Evolutionary conservation across 345 rosid species (phyloP), one percentile per base, ranked within the genome.

Genomic region (Rubroshorea leprosula): DNA sequence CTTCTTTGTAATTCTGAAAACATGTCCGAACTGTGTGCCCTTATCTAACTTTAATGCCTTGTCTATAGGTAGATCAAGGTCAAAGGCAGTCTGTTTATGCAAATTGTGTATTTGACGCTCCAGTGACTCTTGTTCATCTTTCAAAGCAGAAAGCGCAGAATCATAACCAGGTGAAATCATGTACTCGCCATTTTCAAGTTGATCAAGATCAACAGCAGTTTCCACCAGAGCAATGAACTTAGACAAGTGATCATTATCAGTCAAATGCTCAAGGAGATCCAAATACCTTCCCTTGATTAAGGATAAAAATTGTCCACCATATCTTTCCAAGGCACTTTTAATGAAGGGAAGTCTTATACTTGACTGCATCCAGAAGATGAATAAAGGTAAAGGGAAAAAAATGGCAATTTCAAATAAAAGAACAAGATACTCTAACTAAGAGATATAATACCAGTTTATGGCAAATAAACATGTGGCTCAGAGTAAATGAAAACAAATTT

Each of bases 1-100:
- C 81, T 87, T 93, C 85, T 93, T 89, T 46, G 99, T 89, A 58
- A 93, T 89, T 75, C 97, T 82, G 74, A 93, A 93, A 53, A 87
- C 96, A 82, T 93, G 94, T 44, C 99, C 99, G 70, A 79, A 89
- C 52, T 89, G 99, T 23, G 96, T 78, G 63, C 96, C 85, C 68
- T 83, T 93, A 66, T 93, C 99, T 50, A 93, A 76, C 87, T 93
- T 93, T 57, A 93, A 67, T 13, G 86, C 85, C 76, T 82, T 89
- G 68, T 89, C 97, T 13, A 78, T 54, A 9, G 85, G 90, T 55
- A 93, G 87, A 72, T 89, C 87, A 44, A 93, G 97, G 67, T 93
- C 96, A 43, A 41, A 60, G 44, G 99, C 90, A 49, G 91, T 93
- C 74, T 87, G 86, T 48, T 79, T 78, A 68, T 93, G 99, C 79